These are phyloP conservation scores for Chamaecyparis obtusa DNA, from an alignment of 75 land plant species.

Conservation along the genomic window DNA sequence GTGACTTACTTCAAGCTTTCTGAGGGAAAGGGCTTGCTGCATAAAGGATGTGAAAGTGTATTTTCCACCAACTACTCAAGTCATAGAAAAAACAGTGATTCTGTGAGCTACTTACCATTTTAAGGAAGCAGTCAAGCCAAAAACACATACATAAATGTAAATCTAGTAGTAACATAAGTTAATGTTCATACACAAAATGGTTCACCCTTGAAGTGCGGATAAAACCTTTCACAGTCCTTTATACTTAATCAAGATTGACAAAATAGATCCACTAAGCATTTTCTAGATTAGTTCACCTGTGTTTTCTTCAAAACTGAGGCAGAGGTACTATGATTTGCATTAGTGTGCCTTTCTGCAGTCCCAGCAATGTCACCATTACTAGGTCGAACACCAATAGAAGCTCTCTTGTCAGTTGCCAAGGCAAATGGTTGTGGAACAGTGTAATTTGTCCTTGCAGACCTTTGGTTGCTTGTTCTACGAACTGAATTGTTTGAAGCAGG, in stretches of 20 bases:
- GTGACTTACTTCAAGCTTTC: slow-evolving; percentile 12
- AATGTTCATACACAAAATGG: background rate
- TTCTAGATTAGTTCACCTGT: slow-evolving; percentile 18
- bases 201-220: background rate
- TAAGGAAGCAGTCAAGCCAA: background rate
- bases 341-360: slow-evolving; percentile 9
- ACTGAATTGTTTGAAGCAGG: slow-evolving; percentile 4
- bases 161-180: background rate
- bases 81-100: background rate
- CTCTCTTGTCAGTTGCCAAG: slow-evolving; percentile 81
- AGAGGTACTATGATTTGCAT: slow-evolving; percentile 3
- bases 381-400: slow-evolving; percentile 49
- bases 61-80: slow-evolving; percentile 4
- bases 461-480: slow-evolving; percentile 4
- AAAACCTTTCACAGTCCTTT: background rate
- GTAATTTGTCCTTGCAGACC: slow-evolving; percentile 29
- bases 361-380: slow-evolving; percentile 21
- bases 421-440: slow-evolving; percentile 85
- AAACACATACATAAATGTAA: background rate
- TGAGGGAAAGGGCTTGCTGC: background rate
- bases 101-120: background rate
- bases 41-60: background rate
- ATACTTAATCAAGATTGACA: background rate
- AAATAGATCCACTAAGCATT: background rate
- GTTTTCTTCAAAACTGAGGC: slow-evolving; percentile 18